A percentile compares a stretch with the other conserved stretches of the same genome.
Evolutionary conservation across 345 rosid genomes (phyloP).

Genomic region (Lumnitzera littorea): DNA sequence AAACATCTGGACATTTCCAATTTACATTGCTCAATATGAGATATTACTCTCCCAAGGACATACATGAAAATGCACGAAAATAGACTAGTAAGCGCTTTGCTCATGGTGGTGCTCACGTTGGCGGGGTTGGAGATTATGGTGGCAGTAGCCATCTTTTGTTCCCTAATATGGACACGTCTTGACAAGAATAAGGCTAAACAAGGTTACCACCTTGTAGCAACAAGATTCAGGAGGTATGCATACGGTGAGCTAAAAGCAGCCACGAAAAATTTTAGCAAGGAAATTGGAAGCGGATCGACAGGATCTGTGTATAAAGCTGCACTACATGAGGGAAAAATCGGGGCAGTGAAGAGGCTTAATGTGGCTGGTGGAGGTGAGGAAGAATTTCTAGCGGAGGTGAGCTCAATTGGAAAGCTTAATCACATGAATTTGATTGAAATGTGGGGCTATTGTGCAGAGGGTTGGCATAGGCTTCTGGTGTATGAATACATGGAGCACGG

Average conservation of each 20-base stretch:
- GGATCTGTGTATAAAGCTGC: conserved; percentile 18
- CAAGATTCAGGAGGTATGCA: conserved; percentile 7
- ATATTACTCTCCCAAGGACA: no score
- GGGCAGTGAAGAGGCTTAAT: conserved; percentile 20
- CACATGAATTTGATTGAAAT: conserved; percentile 19
- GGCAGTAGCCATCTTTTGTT: not conserved
- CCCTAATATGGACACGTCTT: not conserved
- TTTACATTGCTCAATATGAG: no score
- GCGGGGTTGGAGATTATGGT: not conserved
- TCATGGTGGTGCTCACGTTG: not conserved
- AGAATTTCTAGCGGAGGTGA: conserved; percentile 20
- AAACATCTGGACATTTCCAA: not conserved
- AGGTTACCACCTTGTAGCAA: conserved; percentile 1
- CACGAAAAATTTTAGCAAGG: conserved; percentile 10
- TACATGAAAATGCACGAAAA: no score
- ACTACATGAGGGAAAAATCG: conserved; percentile 1
- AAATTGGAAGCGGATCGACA: conserved; percentile 17
- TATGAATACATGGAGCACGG: conserved; percentile 17
- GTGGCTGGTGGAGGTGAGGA: conserved; percentile 9
- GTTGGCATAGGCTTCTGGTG: conserved; percentile 15
- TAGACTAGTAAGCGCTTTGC: no score
- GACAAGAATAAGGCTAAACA: not conserved
- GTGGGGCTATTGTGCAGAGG: conserved; percentile 21
- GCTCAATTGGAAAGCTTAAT: conserved; percentile 23
- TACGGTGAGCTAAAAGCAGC: conserved; percentile 11